Evolutionary conservation across 768 basidiomycete species (phyloP), one percentile per base, ranked within the genome.

Genomic region (Trametes sanguinea): DNA sequence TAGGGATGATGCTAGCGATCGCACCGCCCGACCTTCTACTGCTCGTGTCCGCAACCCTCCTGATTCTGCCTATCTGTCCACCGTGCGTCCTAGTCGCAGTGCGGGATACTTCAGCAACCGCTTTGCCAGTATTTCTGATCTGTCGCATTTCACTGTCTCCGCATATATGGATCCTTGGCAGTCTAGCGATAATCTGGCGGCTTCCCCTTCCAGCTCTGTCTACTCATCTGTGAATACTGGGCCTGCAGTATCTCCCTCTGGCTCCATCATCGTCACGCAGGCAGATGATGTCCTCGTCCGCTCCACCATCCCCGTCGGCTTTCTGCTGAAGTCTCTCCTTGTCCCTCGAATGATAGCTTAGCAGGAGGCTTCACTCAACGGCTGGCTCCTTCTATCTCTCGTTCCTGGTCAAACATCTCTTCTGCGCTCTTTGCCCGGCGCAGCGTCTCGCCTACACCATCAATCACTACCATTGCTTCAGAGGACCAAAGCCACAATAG

Each of bases 101-200:
- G 55, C 27, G 2, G 54, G 59, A 2, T 65, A 66, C 64, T 63
- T 65, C 57, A 54, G 62, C 57, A 65, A 63, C 32, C 58, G 63
- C n/a, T 60, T 64, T 17, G 55, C 63, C 6, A 57, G 53, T 14
- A 52, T 60, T 46, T 58, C 52, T 2, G 58, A 61, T 51, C 32
- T 56, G n/a, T 65, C 69, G 4, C 54, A 45, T 17, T 60, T 65
- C 29, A 65, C 63, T 13, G 29, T 67, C 37, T 65, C 69, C 16
- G 61, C 62, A 8, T 67, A 64, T 30, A 55, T 43, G 51, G 58
- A 45, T 14, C 14, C 54, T 3, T 52, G 56, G 55, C 50, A 9
- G 27, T 63, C 61, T 11, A 37, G 33, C 55, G 61, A 57, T 14
- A 56, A 42, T 4, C 29, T 40, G 9, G 42, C 29, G 54, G 16